These are phyloP conservation scores for Rehmannia glutinosa DNA, from an alignment of 257 asterid genomes.

Conservation along the genomic window DNA sequence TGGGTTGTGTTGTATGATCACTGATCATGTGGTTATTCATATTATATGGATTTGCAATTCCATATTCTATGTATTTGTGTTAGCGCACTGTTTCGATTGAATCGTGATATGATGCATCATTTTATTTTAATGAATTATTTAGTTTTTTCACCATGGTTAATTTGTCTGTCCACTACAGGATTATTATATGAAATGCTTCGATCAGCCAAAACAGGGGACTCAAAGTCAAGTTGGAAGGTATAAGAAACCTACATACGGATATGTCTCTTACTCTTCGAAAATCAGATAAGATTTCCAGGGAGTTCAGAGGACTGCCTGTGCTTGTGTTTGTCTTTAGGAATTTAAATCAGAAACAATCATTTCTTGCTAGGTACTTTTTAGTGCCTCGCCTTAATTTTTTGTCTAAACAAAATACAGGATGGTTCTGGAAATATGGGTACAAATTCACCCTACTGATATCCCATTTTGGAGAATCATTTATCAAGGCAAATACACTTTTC, in stretches of 20 bases:
- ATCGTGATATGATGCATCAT: neutral
- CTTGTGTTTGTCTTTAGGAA: conserved; percentile 2
- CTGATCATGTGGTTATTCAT: neutral
- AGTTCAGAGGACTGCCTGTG: conserved; percentile 7
- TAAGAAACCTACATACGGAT: neutral
- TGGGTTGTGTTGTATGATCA: neutral
- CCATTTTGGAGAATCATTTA: neutral
- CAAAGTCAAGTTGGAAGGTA: conserved; percentile 97
- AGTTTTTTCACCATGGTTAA: conserved; percentile 9
- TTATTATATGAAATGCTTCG: conserved; percentile 92
- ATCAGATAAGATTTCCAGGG: conserved; percentile 2
- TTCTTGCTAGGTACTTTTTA: neutral
- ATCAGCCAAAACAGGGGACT: conserved; percentile 83
- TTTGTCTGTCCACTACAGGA: conserved; percentile 47
- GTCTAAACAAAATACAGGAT: neutral
- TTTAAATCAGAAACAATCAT: conserved; percentile 1
- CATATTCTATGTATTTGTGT: conserved; percentile 6
- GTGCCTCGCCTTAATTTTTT: neutral
- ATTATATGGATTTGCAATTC: neutral
- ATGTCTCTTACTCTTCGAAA: conserved; percentile 1
- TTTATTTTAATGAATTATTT: neutral
- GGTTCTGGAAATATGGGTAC: conserved; percentile 5
- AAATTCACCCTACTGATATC: conserved; percentile 4
- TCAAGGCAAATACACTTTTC: neutral
- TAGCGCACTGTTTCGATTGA: neutral